Evolutionary conservation across 2,329 filamentous ascomycete species (phyloP).

Genomic region (Hypoxylon sp.): DNA sequence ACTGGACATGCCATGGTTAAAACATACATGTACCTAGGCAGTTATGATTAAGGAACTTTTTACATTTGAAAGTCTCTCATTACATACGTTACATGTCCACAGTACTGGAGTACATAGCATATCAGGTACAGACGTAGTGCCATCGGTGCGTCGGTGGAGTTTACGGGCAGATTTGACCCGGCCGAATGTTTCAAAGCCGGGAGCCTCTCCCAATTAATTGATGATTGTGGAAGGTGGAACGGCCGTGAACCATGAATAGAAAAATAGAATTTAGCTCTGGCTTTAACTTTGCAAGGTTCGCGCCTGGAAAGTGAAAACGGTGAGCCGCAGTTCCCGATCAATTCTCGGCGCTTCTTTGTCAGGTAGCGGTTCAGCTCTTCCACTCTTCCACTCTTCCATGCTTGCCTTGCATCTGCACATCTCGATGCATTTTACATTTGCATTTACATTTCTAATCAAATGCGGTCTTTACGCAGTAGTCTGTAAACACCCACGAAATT

Average conservation of each 20-base stretch:
- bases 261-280: slow-evolving; percentile 35
- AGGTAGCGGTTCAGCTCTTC: slow-evolving; percentile 11
- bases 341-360: slow-evolving; percentile 36
- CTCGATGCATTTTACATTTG: not conserved
- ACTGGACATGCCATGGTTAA: slow-evolving; percentile 11
- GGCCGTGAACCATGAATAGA: slow-evolving; percentile 25
- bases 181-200: slow-evolving; percentile 46
- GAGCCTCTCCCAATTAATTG: slow-evolving; percentile 41
- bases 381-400: slow-evolving; percentile 7
- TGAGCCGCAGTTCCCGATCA: slow-evolving; percentile 44
- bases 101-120: slow-evolving; percentile 6
- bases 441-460: slow-evolving; percentile 3
- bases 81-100: slow-evolving; percentile 39
- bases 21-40: not conserved
- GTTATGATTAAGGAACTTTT: slow-evolving; percentile 21
- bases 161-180: slow-evolving; percentile 46
- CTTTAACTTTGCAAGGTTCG: slow-evolving; percentile 31
- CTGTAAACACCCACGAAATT: slow-evolving; percentile 26
- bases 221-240: slow-evolving; percentile 38
- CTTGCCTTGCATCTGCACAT: slow-evolving; percentile 10
- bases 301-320: slow-evolving; percentile 27
- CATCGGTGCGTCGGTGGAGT: slow-evolving; percentile 47
- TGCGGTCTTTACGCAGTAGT: not conserved
- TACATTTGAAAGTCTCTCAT: slow-evolving; percentile 21
- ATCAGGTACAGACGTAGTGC: slow-evolving; percentile 26